These are phyloP conservation scores for Trametes elegans DNA, from an alignment of 768 basidiomycete genomes.

Conservation along the genomic window DNA sequence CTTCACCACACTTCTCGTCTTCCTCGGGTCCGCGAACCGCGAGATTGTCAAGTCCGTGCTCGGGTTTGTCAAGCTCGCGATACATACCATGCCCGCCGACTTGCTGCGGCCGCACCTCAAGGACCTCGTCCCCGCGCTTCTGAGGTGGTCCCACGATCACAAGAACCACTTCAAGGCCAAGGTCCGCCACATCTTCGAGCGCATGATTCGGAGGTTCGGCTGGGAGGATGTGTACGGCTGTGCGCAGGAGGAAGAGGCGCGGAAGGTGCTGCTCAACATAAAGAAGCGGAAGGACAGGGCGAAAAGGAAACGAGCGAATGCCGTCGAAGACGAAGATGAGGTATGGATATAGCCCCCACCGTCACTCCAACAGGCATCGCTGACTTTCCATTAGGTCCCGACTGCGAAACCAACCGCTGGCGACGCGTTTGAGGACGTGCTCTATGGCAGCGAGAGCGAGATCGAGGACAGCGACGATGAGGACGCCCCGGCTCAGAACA, in stretches of 20 bases:
- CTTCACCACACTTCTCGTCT: slow-evolving; percentile 81
- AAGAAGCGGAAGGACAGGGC: slow-evolving; percentile 93
- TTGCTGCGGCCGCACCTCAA: slow-evolving; percentile 76
- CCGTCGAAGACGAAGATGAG: slow-evolving; percentile 54
- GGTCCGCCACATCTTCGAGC: slow-evolving; percentile 95
- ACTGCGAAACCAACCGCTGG: slow-evolving; percentile 47
- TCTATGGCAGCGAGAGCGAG: slow-evolving; percentile 97
- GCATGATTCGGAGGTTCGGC: slow-evolving; percentile 87
- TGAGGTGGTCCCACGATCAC: slow-evolving; percentile 95
- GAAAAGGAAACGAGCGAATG: slow-evolving; percentile 78
- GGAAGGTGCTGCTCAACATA: slow-evolving; percentile 90
- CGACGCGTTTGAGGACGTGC: slow-evolving; percentile 94
- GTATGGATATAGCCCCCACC: slow-evolving; percentile 26
- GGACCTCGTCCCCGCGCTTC: slow-evolving; percentile 76
- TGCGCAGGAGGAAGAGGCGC: slow-evolving; percentile 73
- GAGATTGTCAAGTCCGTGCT: slow-evolving; percentile 97
- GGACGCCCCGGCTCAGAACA: slow-evolving; percentile 34
- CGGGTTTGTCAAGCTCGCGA: slow-evolving; percentile 90
- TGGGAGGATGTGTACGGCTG: slow-evolving; percentile 81
- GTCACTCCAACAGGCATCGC: background rate
- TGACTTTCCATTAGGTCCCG: slow-evolving; percentile 22
- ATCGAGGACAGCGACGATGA: slow-evolving; percentile 69
- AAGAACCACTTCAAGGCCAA: slow-evolving; percentile 99
- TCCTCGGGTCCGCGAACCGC: slow-evolving; percentile 90
- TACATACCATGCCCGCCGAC: slow-evolving; percentile 76